A percentile compares a stretch with the other conserved stretches of the same genome.
phyloP scores from a whole-genome alignment of 2,329 filamentous ascomycete genomes.

The Colletotrichum limetticola region DNA sequence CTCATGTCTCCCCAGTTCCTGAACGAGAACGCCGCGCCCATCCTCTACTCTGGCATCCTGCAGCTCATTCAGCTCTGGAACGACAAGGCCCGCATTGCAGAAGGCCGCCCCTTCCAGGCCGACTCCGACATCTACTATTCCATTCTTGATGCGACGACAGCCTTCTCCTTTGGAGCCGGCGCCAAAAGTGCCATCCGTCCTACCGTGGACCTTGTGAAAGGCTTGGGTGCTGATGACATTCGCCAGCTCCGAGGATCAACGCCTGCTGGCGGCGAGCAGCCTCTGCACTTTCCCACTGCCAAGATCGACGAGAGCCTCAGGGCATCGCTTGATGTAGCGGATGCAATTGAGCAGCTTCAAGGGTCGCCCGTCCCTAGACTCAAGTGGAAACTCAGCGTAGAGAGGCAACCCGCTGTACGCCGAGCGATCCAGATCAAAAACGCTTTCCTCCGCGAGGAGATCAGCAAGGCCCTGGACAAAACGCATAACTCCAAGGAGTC shows the following conservation, averaged over 20 bases:
- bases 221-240: neutral
- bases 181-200: neutral
- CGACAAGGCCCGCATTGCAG: constrained; percentile 42
- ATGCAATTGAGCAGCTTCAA: neutral
- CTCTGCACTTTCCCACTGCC: neutral
- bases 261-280: neutral
- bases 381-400: neutral
- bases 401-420: neutral
- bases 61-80: constrained; percentile 47
- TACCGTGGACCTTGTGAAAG: neutral
- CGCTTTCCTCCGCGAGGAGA: neutral
- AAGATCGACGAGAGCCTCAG: neutral
- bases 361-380: neutral
- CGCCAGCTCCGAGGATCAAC: neutral
- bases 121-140: constrained; percentile 42
- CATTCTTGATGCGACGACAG: constrained; percentile 45
- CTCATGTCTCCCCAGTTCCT: constrained; percentile 50
- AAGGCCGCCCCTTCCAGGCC: constrained; percentile 43
- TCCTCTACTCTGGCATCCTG: constrained; percentile 43
- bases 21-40: constrained; percentile 43
- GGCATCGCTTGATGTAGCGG: neutral
- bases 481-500: neutral
- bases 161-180: constrained; percentile 40
- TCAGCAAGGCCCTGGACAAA: neutral
- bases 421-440: neutral